Percentiles rank a stretch among this genome's conserved stretches.
These are phyloP conservation scores for Teratosphaeria pseudoeucalypti DNA, from an alignment of 2,329 filamentous ascomycete genomes.

Conservation along the genomic window DNA sequence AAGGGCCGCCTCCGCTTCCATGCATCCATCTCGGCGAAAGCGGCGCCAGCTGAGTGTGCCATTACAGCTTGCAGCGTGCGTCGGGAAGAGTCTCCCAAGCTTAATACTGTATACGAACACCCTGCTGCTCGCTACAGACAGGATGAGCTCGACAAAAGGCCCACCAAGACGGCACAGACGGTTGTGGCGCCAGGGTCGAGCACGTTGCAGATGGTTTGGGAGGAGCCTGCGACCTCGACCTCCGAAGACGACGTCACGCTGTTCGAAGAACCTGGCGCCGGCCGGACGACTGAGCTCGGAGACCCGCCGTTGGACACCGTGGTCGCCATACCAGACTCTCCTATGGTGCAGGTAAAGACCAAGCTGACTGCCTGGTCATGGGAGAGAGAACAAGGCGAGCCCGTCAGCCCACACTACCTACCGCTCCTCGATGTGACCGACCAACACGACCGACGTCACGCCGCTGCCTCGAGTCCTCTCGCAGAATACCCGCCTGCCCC, in stretches of 20 bases:
- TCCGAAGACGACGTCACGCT: conserved; percentile 7
- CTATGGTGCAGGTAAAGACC: conserved; percentile 14
- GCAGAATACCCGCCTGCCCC: conserved; percentile 12
- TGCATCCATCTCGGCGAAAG: conserved; percentile 3
- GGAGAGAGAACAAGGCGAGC: conserved; percentile 9
- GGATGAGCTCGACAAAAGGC: background rate
- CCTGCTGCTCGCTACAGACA: conserved; percentile 1
- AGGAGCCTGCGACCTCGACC: conserved; percentile 9
- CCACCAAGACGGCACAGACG: conserved; percentile 15
- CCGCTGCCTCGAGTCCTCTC: background rate
- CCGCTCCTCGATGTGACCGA: conserved; percentile 8
- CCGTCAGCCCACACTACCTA: conserved; percentile 5
- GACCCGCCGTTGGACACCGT: background rate
- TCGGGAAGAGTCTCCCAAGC: conserved; percentile 7
- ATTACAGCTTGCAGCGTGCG: conserved; percentile 14
- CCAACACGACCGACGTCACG: background rate
- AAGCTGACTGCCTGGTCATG: conserved; percentile 19
- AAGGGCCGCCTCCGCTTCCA: background rate
- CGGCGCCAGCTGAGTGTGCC: conserved; percentile 5
- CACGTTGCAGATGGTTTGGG: conserved; percentile 17
- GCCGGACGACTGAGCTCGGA: background rate
- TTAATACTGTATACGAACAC: conserved; percentile 13
- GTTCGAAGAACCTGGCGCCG: background rate
- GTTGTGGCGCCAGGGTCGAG: conserved; percentile 12
- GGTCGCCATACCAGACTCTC: background rate